Evolutionary conservation across 225 moss, liverwort and hornwort species (phyloP).

Genomic region (Straminergon stramineum): DNA sequence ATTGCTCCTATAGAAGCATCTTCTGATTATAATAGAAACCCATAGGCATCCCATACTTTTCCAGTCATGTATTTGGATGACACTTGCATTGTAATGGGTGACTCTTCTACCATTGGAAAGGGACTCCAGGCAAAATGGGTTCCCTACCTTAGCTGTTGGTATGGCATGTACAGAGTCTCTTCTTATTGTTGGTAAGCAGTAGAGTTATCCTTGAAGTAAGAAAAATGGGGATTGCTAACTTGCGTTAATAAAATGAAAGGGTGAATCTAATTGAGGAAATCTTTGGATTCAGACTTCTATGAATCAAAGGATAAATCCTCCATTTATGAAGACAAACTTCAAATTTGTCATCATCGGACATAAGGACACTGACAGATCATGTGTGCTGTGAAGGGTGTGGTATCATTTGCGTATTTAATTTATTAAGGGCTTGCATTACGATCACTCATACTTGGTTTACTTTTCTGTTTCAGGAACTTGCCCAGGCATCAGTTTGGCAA

Average conservation of each 20-base stretch:
- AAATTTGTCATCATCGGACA: not conserved
- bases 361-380: not conserved
- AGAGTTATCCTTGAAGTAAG: not conserved
- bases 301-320: too few relatives aligned
- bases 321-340: not conserved
- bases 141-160: not conserved
- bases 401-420: not conserved
- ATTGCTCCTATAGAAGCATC: not conserved
- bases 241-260: not conserved
- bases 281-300: not conserved
- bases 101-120: not conserved
- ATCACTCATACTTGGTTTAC: not conserved
- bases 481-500: conserved; percentile 95
- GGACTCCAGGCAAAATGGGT: not conserved
- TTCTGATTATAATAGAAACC: not conserved
- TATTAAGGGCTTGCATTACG: not conserved
- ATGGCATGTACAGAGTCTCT: not conserved
- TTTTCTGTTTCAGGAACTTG: conserved; percentile 42
- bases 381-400: not conserved
- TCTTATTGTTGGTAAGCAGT: not conserved
- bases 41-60: not conserved
- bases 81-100: not conserved
- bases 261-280: not conserved
- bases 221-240: not conserved
- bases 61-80: not conserved